phyloP scores from a whole-genome alignment of 2,329 filamentous ascomycete genomes.

The Beauveria rudraprayagi region DNA sequence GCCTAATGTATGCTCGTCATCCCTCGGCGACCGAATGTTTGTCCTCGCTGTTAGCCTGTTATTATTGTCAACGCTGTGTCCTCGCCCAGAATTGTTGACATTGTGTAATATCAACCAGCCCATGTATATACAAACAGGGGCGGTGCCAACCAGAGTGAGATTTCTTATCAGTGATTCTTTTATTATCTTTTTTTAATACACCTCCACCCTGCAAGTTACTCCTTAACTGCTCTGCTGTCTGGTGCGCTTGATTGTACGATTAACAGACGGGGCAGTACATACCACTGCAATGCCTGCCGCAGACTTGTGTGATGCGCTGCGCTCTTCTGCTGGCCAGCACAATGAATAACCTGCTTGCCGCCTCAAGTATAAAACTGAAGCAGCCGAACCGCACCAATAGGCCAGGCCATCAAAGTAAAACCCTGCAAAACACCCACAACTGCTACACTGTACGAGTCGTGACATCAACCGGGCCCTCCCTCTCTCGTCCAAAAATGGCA shows the following conservation, averaged over 20 bases:
- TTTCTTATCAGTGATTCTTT: too few relatives aligned
- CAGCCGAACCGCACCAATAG: not conserved
- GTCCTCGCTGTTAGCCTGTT: not conserved
- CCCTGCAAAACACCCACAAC: not conserved
- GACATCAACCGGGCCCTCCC: slow-evolving; percentile 6
- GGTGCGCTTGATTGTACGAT: not conserved
- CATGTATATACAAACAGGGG: not conserved
- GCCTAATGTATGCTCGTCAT: slow-evolving; percentile 5
- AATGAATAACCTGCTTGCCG: not conserved
- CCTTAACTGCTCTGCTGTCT: too few relatives aligned
- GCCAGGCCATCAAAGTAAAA: not conserved
- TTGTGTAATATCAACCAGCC: not conserved
- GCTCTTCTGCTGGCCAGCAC: not conserved
- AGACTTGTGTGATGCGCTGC: not conserved
- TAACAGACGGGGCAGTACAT: not conserved
- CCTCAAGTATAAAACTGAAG: not conserved
- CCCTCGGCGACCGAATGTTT: slow-evolving; percentile 6
- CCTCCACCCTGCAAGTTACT: too few relatives aligned
- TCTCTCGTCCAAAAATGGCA: not conserved
- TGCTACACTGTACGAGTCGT: slow-evolving; percentile 5
- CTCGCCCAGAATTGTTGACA: not conserved
- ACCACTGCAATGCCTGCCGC: not conserved
- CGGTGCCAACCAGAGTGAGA: too few relatives aligned
- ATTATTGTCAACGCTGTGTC: too few relatives aligned
- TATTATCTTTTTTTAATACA: too few relatives aligned